A percentile compares a stretch with the other conserved stretches of the same genome.
phyloP scores from a whole-genome alignment of 306 rosid genomes.

The Crotalaria pallida region DNA sequence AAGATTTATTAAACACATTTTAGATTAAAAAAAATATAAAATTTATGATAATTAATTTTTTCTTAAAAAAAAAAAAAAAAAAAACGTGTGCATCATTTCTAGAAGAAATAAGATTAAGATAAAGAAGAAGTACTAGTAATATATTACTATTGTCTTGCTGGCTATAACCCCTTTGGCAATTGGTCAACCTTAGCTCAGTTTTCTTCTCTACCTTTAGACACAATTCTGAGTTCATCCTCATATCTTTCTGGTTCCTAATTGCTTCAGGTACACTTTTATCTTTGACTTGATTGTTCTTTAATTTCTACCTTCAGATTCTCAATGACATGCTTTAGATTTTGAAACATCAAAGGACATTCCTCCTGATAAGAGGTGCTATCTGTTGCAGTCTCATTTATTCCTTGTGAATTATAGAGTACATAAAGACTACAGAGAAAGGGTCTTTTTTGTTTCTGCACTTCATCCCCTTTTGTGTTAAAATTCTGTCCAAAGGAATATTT shows the following conservation, averaged over 20 bases:
- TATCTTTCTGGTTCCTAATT: conserved; percentile 22
- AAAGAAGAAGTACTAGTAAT: no score
- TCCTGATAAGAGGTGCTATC: background rate
- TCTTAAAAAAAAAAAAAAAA: no score
- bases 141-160: conserved; percentile 23
- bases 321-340: background rate
- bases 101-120: no score
- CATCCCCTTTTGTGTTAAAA: background rate
- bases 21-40: no score
- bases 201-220: conserved; percentile 19
- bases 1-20: no score
- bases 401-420: background rate
- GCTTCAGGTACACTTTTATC: conserved; percentile 29
- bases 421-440: background rate
- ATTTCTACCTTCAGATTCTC: background rate
- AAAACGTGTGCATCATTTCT: no score
- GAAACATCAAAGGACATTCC: background rate
- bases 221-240: conserved; percentile 20
- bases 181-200: conserved; percentile 30
- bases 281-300: background rate
- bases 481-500: background rate
- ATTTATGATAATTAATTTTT: no score
- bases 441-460: background rate
- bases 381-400: background rate
- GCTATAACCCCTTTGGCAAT: conserved; percentile 1